These are phyloP conservation scores for Hypoxylon sp. DNA, from an alignment of 2,329 filamentous ascomycete species.

Conservation along the genomic window DNA sequence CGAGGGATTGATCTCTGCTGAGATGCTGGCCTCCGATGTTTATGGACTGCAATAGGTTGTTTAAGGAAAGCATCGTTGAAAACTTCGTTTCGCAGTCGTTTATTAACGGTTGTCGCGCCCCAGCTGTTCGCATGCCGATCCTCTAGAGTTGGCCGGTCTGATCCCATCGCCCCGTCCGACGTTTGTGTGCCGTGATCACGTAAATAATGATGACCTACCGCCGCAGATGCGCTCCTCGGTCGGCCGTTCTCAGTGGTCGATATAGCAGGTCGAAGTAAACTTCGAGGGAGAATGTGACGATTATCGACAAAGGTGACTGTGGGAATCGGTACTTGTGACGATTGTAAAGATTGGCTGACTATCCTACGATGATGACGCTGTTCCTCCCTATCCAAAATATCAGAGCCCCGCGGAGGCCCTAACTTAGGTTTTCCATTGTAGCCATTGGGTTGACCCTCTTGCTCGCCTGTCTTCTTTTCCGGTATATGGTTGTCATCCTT, in stretches of 20 bases:
- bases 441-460: slow-evolving; percentile 57
- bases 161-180: slow-evolving; percentile 30
- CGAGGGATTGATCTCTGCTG: slow-evolving; percentile 76
- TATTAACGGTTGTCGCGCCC: slow-evolving; percentile 94
- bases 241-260: slow-evolving; percentile 55
- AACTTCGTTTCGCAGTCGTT: slow-evolving; percentile 88
- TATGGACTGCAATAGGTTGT: slow-evolving; percentile 84
- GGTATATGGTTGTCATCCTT: slow-evolving; percentile 61
- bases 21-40: slow-evolving; percentile 74
- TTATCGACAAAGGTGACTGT: slow-evolving; percentile 97
- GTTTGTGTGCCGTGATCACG: slow-evolving; percentile 39
- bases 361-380: slow-evolving; percentile 60
- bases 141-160: slow-evolving; percentile 62
- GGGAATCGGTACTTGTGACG: slow-evolving; percentile 76
- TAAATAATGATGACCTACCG: slow-evolving; percentile 47
- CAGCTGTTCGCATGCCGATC: slow-evolving; percentile 77
- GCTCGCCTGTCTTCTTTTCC: slow-evolving; percentile 46
- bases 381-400: slow-evolving; percentile 45
- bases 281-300: slow-evolving; percentile 89
- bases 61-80: slow-evolving; percentile 93
- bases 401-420: slow-evolving; percentile 29
- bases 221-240: slow-evolving; percentile 57
- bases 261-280: slow-evolving; percentile 77
- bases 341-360: slow-evolving; percentile 82
- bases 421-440: slow-evolving; percentile 40